A percentile compares a stretch with the other conserved stretches of the same genome.
Conservation (phyloP, 306 rosid species). For the Prunus fruticosa region DNA sequence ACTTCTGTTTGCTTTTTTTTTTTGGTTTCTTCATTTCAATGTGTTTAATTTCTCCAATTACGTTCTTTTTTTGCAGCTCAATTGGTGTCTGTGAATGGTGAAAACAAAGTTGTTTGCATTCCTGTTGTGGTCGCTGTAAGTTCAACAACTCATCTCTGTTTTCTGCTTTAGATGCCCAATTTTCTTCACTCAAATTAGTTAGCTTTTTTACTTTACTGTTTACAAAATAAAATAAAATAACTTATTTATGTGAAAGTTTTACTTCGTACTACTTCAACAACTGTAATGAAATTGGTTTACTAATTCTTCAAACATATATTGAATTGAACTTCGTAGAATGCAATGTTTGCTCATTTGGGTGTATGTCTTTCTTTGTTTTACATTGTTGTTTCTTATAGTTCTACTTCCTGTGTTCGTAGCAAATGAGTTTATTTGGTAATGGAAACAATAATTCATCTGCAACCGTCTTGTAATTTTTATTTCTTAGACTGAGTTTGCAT, state of each 20-base stretch:
- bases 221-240: not conserved
- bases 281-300: not conserved
- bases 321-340: too few relatives aligned
- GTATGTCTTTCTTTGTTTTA: too few relatives aligned
- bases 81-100: slow-evolving; percentile 60
- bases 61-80: slow-evolving; percentile 59
- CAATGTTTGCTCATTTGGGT: too few relatives aligned
- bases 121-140: slow-evolving; percentile 87
- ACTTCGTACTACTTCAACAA: not conserved
- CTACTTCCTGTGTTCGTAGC: too few relatives aligned
- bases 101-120: slow-evolving; percentile 64
- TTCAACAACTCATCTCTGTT: slow-evolving; percentile 9
- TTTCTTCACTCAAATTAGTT: not conserved
- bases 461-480: not conserved
- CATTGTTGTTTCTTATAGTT: too few relatives aligned
- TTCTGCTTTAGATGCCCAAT: not conserved
- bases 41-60: not conserved
- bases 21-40: not conserved
- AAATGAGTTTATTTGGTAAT: too few relatives aligned
- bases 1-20: slow-evolving; percentile 16
- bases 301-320: not conserved
- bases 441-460: not conserved
- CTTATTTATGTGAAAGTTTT: not conserved
- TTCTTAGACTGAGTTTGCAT: not conserved
- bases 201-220: not conserved